Evolutionary conservation across 2,329 filamentous ascomycete species (phyloP).

Genomic region (Apiospora kogelbergensis): DNA sequence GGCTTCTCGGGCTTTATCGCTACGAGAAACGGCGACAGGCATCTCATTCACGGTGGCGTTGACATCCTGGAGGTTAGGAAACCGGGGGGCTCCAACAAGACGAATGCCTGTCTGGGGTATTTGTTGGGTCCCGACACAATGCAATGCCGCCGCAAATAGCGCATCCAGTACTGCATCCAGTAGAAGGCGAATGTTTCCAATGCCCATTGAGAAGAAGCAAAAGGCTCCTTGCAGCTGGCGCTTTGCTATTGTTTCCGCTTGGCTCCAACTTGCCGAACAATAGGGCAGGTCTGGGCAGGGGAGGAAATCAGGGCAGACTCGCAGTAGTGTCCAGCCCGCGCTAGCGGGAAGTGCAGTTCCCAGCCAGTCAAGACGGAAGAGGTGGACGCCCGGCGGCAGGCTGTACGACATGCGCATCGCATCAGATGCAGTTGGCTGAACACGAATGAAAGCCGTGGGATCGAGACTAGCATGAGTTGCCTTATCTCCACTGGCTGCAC

Average conservation of each 20-base stretch:
- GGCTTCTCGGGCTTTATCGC: background rate
- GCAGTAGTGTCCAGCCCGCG: constrained; percentile 21
- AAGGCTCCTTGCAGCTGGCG: constrained; percentile 4
- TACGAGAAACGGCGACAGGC: background rate
- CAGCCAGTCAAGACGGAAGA: constrained; percentile 10
- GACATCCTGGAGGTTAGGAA: background rate
- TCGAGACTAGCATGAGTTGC: constrained; percentile 4
- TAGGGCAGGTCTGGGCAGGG: constrained; percentile 11
- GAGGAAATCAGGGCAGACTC: constrained; percentile 19
- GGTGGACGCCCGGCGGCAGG: constrained; percentile 9
- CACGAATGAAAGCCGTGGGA: constrained; percentile 10
- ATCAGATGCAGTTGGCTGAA: constrained; percentile 9
- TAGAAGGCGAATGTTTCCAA: background rate
- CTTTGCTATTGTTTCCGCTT: constrained; percentile 4
- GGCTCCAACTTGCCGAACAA: constrained; percentile 14
- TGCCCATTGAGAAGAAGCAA: constrained; percentile 1
- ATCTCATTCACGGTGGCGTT: background rate
- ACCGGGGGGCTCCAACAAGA: background rate
- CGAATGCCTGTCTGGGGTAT: background rate
- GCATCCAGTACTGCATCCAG: background rate
- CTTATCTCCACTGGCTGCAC: background rate
- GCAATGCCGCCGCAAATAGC: background rate
- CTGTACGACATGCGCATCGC: constrained; percentile 16
- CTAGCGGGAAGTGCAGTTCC: constrained; percentile 14
- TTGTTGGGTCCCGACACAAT: background rate